Percentiles rank a stretch among this genome's conserved stretches.
phyloP scores from a whole-genome alignment of 2,329 filamentous ascomycete species.

The Xylariales sp. region DNA sequence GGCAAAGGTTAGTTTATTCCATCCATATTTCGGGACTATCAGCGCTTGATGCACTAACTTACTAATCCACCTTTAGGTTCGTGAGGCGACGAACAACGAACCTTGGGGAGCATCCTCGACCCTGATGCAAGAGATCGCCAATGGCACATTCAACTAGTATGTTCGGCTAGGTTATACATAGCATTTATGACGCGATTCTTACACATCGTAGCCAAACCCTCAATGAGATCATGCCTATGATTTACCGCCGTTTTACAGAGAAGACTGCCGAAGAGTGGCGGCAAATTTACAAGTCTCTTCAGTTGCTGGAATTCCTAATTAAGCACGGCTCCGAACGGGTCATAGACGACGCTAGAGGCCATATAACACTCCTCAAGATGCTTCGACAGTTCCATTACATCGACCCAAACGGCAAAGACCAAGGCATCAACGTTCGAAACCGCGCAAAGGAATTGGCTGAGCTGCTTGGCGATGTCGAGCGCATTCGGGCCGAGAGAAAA shows the following conservation, averaged over 20 bases:
- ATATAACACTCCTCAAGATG: conserved; percentile 97
- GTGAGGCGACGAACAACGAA: conserved; percentile 99
- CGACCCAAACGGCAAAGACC: conserved; percentile 95
- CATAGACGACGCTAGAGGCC: conserved; percentile 94
- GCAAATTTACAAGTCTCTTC: conserved; percentile 98
- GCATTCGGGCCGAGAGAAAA: conserved; percentile 84
- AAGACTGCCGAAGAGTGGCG: conserved; percentile 98
- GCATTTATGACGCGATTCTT: conserved; percentile 13
- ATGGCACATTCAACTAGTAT: conserved; percentile 97
- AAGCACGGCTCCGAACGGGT: conserved; percentile 98
- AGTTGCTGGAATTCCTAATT: conserved; percentile 95
- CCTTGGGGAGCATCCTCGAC: conserved; percentile 91
- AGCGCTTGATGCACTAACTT: conserved; percentile 21
- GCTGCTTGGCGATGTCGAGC: conserved; percentile 90
- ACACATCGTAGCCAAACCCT: conserved; percentile 78
- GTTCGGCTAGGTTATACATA: conserved; percentile 50
- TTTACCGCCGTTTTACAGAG: conserved; percentile 98
- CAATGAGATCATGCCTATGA: conserved; percentile 99
- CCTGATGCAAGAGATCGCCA: conserved; percentile 97
- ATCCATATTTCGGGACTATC: not conserved
- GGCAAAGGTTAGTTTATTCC: conserved; percentile 63
- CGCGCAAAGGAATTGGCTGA: conserved; percentile 95
- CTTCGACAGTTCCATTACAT: conserved; percentile 98
- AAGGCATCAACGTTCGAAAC: conserved; percentile 97
- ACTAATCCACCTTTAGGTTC: conserved; percentile 68